Base-by-base conservation (phyloP, 2,329 filamentous ascomycete genomes). In the Colletotrichum musae region DNA sequence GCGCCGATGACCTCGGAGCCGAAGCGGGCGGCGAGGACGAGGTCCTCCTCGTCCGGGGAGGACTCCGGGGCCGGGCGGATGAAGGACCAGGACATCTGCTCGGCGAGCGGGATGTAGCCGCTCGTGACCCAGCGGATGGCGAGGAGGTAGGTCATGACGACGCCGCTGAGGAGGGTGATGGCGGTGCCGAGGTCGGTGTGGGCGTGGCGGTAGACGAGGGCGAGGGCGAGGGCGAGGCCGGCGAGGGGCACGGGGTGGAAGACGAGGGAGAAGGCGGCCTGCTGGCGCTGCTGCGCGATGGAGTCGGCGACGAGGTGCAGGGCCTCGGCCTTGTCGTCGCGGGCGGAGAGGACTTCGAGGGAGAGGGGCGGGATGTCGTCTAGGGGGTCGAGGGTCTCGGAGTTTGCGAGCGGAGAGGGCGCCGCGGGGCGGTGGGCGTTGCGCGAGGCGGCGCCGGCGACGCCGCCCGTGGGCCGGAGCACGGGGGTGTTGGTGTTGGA, bases 251-350 rank as follows among this genome's bases (percentile, higher is more conserved):
- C 77, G 0, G 88, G 89, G 80, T 94, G 89, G 74, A 87, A 88
- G 70, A 93, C 83, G 68, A 96, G 82, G 71, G 88, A 82, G 63
- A 83, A 82, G 50, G 90, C 88, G 21, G 93, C 89, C 9, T 87
- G 81, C 77, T 94, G 91, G 71, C 92, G 90, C 84, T 96, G 94
- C 80, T 97, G 92, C 43, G 93, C 93, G 58, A 97, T 88, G 68
- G 91, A 94, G 80, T 95, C 93, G 70, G 94, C 92, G 47, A 97
- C 86, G 21, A 97, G 88, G 71, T 88, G 88, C 59, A 97, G 84
- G 18, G 91, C 91, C 64, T 89, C 86, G 71, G 90, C 81, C 76
- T 91, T 90, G 77, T 94, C 92, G 59, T 84, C 77, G 58, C 88
- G 82, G 58, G 76, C 76, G 53, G 84, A 83, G 51, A 91, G 81